Conservation (phyloP, 1,139 yeast species). For the Taphrina flavorubra region DNA sequence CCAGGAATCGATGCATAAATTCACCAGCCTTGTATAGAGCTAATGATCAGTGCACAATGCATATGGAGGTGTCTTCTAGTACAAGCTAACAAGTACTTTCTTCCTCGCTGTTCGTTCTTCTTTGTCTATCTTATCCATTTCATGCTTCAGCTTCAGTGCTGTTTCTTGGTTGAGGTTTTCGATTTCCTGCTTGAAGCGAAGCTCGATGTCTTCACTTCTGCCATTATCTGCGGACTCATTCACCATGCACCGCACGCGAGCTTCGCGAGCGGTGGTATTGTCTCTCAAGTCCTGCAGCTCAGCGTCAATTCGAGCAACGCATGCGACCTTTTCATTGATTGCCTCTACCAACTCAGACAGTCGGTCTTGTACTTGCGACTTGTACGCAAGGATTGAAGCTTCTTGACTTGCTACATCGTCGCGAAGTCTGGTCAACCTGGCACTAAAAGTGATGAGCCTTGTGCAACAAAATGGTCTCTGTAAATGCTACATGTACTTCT, state of each 20-base stretch:
- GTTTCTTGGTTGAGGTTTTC: not conserved
- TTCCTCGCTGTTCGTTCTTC: constrained; percentile 9
- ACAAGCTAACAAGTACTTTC: constrained; percentile 7
- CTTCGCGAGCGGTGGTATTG: no score
- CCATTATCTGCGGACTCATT: not conserved
- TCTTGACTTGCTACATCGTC: not conserved
- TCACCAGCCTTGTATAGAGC: no score
- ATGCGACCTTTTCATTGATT: not conserved
- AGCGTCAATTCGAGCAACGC: constrained; percentile 6
- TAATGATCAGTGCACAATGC: no score
- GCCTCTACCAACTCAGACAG: not conserved
- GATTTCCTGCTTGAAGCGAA: not conserved
- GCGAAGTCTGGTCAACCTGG: not conserved
- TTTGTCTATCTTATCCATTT: constrained; percentile 6
- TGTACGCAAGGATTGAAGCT: not conserved
- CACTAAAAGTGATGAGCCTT: not conserved
- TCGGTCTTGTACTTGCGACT: not conserved
- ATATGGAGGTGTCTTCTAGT: not conserved
- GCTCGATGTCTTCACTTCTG: not conserved
- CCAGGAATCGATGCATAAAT: no score
- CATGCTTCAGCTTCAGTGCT: not conserved
- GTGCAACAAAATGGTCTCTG: not conserved
- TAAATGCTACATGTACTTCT: not conserved
- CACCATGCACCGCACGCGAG: not conserved
- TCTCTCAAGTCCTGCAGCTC: constrained; percentile 1